A percentile compares a stretch with the other conserved stretches of the same genome.
phyloP scores from a whole-genome alignment of 768 basidiomycete genomes.

The Kwoniella pini region DNA sequence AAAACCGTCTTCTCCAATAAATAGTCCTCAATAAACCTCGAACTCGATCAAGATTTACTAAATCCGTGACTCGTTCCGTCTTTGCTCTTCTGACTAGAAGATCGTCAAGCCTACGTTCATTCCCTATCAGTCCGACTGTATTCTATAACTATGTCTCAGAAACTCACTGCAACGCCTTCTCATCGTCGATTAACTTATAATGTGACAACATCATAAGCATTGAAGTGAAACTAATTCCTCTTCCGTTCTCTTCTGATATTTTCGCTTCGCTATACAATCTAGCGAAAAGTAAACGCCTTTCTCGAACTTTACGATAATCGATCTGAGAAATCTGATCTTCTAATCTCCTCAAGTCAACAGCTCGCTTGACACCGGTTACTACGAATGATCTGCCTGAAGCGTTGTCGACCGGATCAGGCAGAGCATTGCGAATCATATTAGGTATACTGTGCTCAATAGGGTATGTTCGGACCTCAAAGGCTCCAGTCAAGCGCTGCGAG shows the following conservation, averaged over 20 bases:
- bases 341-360: constrained; percentile 68
- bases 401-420: constrained; percentile 41
- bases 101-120: constrained; percentile 83
- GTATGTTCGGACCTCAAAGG: constrained; percentile 86
- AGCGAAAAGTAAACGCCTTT: constrained; percentile 69
- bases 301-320: constrained; percentile 66
- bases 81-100: constrained; percentile 72
- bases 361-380: constrained; percentile 37
- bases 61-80: constrained; percentile 75
- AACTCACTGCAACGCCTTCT: constrained; percentile 80
- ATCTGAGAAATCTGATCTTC: constrained; percentile 64
- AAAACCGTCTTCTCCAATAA: constrained; percentile 68
- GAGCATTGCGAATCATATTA: constrained; percentile 63
- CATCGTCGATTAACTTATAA: constrained; percentile 86
- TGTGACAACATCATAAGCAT: constrained; percentile 87
- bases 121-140: neutral
- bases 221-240: constrained; percentile 84
- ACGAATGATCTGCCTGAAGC: constrained; percentile 33
- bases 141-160: neutral
- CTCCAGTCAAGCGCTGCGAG: constrained; percentile 72
- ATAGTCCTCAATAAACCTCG: constrained; percentile 76
- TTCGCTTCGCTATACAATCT: constrained; percentile 83
- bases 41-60: constrained; percentile 82
- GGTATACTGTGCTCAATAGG: constrained; percentile 67
- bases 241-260: constrained; percentile 68